These are phyloP conservation scores for Podaxis sp. DNA, from an alignment of 768 basidiomycete genomes.

Conservation along the genomic window DNA sequence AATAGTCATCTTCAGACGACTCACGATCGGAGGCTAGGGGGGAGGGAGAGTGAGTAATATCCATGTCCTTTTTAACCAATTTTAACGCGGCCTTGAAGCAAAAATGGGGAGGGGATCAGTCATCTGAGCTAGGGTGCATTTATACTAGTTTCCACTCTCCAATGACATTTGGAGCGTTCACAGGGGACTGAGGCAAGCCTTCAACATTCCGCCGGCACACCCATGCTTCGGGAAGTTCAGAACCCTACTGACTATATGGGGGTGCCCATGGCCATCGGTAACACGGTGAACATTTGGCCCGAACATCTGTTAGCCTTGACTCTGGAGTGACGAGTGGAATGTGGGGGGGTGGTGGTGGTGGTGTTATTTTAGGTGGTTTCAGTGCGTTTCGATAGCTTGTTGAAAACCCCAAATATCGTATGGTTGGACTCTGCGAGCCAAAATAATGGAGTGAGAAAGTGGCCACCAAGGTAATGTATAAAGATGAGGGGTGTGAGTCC, in stretches of 20 bases:
- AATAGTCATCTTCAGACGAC: not conserved
- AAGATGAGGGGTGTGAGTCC: not conserved
- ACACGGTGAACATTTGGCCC: too few species aligned
- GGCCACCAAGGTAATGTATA: not conserved
- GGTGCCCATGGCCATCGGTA: not conserved
- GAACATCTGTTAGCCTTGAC: too few species aligned
- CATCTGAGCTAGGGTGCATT: not conserved
- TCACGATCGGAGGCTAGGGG: not conserved
- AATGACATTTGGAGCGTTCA: constrained; percentile 1
- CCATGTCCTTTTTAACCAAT: not conserved
- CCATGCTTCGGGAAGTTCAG: not conserved
- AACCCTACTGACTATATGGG: not conserved
- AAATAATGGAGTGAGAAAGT: not conserved
- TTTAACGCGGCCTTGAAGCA: not conserved
- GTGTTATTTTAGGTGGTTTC: too few species aligned
- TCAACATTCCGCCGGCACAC: not conserved
- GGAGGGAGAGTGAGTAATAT: not conserved
- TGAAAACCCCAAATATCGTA: not conserved
- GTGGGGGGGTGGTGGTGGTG: too few species aligned
- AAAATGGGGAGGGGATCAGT: constrained; percentile 2
- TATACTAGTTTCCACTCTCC: not conserved
- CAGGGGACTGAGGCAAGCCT: not conserved
- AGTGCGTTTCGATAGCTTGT: not conserved
- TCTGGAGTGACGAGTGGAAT: not conserved
- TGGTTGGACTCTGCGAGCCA: not conserved